Evolutionary conservation across 306 rosid species (phyloP), one percentile per base, ranked within the genome.

Genomic region (Casuarina cunninghamiana): DNA sequence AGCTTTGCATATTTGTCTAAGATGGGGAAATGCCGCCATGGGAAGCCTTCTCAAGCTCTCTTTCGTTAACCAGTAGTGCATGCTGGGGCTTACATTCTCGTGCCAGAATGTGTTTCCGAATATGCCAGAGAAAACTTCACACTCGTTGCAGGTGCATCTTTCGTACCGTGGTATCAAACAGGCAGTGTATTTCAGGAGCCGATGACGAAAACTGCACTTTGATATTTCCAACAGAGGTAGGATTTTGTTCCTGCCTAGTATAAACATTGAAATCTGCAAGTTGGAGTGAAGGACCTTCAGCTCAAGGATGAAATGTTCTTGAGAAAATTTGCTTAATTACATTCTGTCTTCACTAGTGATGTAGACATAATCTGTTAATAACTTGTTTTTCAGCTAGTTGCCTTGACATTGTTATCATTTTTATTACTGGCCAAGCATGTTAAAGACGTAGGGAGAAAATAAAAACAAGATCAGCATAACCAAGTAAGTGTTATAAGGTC

Each of bases 101-200:
- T 83, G 86, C 83, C 86, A 78, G 75, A 78, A 83, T 54, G 86
- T 21, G 77, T 61, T 74, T 54, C 86, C 86, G 5, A 83, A 83
- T 62, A 83, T 74, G 37, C 86, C 86, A 12, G 86, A 78, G 32
- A 83, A 83, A 32, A 83, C 63, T 71, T 78, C 83, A 51, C 86
- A 83, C 43, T 83, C 83, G 5, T 61, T 61, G 83, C 86, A 83
- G 63, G 82, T 78, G 82, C 86, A 83, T 50, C 82, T 78, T 79
- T 83, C 86, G 2, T 74, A 74, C 53, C 83, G 69, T 15, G 86
- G 83, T 60, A 83, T 57, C 76, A 69, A 53, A 45, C 32, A 41
- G 53, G 83, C 73, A 41, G 73, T 78, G 19, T 2, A 73, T 74
- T 78, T 78, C 61, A 78, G 71, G 55, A 83, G 77, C 10, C 17